A percentile compares a stretch with the other conserved stretches of the same genome.
Evolutionary conservation across 305 asterid species (phyloP).

Genomic region (Fraxinus greggii): DNA sequence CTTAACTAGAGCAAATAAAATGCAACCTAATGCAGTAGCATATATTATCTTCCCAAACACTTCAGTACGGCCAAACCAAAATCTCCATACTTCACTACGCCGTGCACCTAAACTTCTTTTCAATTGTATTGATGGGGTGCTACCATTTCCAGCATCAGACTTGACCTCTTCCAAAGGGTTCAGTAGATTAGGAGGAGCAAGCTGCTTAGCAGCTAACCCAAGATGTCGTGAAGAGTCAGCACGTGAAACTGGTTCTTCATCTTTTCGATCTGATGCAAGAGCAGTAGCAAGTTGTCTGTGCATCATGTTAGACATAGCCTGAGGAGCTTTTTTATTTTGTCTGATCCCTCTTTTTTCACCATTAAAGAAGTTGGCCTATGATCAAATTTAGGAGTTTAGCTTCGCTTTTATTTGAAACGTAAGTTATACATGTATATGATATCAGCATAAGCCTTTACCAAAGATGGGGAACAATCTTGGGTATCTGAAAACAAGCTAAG

Average conservation of each 20-base stretch:
- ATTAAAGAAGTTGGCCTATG: slow-evolving; percentile 67
- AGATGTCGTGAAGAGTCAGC: slow-evolving; percentile 58
- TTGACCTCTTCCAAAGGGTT: slow-evolving; percentile 55
- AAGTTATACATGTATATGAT: slow-evolving; percentile 14
- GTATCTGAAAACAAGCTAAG: slow-evolving; percentile 89
- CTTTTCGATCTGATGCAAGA: slow-evolving; percentile 52
- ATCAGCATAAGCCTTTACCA: slow-evolving; percentile 45
- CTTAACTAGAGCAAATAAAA: slow-evolving; percentile 50
- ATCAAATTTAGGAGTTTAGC: slow-evolving; percentile 26
- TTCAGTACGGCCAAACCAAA: slow-evolving; percentile 45
- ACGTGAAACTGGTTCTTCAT: slow-evolving; percentile 41
- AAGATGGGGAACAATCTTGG: slow-evolving; percentile 73
- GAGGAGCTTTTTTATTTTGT: slow-evolving; percentile 56
- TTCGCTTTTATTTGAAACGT: slow-evolving; percentile 23
- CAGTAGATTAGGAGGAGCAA: slow-evolving; percentile 70
- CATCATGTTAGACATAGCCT: slow-evolving; percentile 47
- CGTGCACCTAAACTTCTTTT: slow-evolving; percentile 75
- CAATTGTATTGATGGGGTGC: slow-evolving; percentile 57
- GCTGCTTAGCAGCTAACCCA: slow-evolving; percentile 80
- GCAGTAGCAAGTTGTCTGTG: slow-evolving; percentile 59
- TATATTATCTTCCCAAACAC: slow-evolving; percentile 55
- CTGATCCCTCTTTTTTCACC: slow-evolving; percentile 63
- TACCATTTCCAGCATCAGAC: slow-evolving; percentile 37
- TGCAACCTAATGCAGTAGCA: slow-evolving; percentile 68
- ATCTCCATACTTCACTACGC: slow-evolving; percentile 56